Percentiles rank a stretch among this genome's conserved stretches.
These are phyloP conservation scores for Alisma plantagoaquatica DNA, from an alignment of 106 monocot genomes.

Conservation along the genomic window DNA sequence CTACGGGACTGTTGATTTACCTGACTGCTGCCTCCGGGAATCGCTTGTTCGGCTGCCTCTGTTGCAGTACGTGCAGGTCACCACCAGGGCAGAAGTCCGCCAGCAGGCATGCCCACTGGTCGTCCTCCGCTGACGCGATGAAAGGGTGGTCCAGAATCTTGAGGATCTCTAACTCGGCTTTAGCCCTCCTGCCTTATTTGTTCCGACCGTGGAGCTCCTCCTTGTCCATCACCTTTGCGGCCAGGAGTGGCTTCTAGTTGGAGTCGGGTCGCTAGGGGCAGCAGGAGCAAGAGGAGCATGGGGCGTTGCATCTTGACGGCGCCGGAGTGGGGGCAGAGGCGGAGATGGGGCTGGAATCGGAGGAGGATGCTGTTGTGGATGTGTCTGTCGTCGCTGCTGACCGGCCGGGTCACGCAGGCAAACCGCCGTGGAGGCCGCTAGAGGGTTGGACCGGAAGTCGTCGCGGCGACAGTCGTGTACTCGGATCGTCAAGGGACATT, in stretches of 20 bases:
- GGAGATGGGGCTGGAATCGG: not conserved
- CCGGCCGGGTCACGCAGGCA: slow-evolving; percentile 10
- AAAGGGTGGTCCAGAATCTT: slow-evolving; percentile 82
- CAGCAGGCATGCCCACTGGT: slow-evolving; percentile 65
- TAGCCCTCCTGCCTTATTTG: slow-evolving; percentile 64
- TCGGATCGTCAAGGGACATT: too few species aligned
- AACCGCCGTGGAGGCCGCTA: too few species aligned
- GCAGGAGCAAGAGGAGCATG: too few species aligned
- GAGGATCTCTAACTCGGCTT: slow-evolving; percentile 75
- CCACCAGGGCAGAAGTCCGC: slow-evolving; percentile 96
- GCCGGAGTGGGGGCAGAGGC: slow-evolving; percentile 9
- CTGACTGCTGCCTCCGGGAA: slow-evolving; percentile 69
- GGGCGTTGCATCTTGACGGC: too few species aligned
- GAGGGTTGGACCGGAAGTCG: too few species aligned
- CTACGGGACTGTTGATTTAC: too few species aligned
- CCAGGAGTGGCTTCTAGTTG: slow-evolving; percentile 22
- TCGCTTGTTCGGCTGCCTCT: slow-evolving; percentile 51
- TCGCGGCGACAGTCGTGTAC: too few species aligned
- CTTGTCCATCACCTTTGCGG: slow-evolving; percentile 94
- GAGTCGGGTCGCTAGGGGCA: too few species aligned
- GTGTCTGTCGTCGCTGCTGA: not conserved
- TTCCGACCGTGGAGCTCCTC: slow-evolving; percentile 69
- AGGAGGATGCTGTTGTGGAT: not conserved
- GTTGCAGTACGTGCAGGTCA: slow-evolving; percentile 80
- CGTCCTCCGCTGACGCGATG: slow-evolving; percentile 54